These are phyloP conservation scores for Puccinia triticina DNA, from an alignment of 1,284 basidiomycete species.

Conservation along the genomic window DNA sequence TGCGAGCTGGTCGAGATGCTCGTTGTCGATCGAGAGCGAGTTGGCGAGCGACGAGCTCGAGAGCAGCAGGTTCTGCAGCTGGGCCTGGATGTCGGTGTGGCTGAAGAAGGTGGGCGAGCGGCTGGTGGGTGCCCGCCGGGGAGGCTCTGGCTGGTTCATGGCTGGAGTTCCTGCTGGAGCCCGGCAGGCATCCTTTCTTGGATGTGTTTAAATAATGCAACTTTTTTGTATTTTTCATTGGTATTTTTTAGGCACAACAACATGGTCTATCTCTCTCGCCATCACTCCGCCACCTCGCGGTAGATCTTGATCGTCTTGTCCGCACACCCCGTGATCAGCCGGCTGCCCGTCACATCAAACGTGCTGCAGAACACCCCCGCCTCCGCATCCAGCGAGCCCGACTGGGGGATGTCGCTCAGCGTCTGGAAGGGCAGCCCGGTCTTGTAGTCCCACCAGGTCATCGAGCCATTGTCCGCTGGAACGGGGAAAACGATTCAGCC, in stretches of 20 bases:
- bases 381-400: slow-evolving; percentile 94
- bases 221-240: no score
- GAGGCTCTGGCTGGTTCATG: no score
- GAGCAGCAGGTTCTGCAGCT: slow-evolving; percentile 38
- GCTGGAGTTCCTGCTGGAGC: no score
- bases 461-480: slow-evolving; percentile 84
- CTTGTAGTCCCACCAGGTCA: slow-evolving; percentile 90
- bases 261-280: no score
- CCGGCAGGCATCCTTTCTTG: no score
- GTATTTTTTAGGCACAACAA: no score
- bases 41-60: slow-evolving; percentile 1
- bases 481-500: no score
- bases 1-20: slow-evolving; percentile 60
- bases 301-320: slow-evolving; percentile 95
- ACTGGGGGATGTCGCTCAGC: slow-evolving; percentile 89
- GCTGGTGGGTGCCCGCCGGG: neutral
- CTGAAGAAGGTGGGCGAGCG: slow-evolving; percentile 40
- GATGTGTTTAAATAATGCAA: no score
- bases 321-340: slow-evolving; percentile 92
- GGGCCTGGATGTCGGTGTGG: slow-evolving; percentile 46
- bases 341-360: slow-evolving; percentile 91
- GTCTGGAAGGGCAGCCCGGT: slow-evolving; percentile 95
- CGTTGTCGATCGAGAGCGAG: slow-evolving; percentile 53
- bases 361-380: slow-evolving; percentile 87
- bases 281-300: slow-evolving; percentile 53